Conservation (phyloP, 805 yeast genomes). For the Sugiyamaella boreocaroliniensis region DNA sequence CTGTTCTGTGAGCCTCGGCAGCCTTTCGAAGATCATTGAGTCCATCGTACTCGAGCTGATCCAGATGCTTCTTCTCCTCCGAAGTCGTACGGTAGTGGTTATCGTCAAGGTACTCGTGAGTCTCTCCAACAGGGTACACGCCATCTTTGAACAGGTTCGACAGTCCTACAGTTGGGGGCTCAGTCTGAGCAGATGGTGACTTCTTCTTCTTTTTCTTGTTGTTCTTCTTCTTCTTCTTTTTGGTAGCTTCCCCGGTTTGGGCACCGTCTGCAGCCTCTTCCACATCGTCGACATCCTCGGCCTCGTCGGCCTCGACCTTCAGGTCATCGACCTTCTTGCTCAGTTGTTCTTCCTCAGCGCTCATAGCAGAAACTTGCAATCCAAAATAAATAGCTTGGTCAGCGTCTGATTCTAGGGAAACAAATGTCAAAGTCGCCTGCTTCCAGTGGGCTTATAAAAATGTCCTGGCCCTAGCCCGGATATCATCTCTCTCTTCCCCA, state of each 20-base stretch:
- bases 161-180: slow-evolving; percentile 53
- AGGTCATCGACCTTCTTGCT: slow-evolving; percentile 12
- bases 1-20: slow-evolving; percentile 93
- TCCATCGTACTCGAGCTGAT: slow-evolving; percentile 48
- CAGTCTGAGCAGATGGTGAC: slow-evolving; percentile 41
- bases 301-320: slow-evolving; percentile 22
- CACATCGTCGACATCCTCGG: slow-evolving; percentile 31
- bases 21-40: slow-evolving; percentile 93
- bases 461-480: background rate
- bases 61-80: slow-evolving; percentile 78
- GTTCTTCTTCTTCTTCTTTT: slow-evolving; percentile 44
- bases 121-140: slow-evolving; percentile 79
- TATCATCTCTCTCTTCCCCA: background rate
- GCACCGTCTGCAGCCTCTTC: slow-evolving; percentile 24
- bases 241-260: slow-evolving; percentile 31
- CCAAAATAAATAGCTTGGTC: too few species aligned
- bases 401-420: background rate
- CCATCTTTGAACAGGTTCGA: slow-evolving; percentile 63
- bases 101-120: slow-evolving; percentile 68
- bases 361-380: background rate
- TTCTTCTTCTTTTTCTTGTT: slow-evolving; percentile 42
- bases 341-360: background rate
- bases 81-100: slow-evolving; percentile 69
- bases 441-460: too few species aligned
- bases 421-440: background rate